These are phyloP conservation scores for Botrytis tulipae DNA, from an alignment of 2,329 filamentous ascomycete genomes.

Conservation along the genomic window DNA sequence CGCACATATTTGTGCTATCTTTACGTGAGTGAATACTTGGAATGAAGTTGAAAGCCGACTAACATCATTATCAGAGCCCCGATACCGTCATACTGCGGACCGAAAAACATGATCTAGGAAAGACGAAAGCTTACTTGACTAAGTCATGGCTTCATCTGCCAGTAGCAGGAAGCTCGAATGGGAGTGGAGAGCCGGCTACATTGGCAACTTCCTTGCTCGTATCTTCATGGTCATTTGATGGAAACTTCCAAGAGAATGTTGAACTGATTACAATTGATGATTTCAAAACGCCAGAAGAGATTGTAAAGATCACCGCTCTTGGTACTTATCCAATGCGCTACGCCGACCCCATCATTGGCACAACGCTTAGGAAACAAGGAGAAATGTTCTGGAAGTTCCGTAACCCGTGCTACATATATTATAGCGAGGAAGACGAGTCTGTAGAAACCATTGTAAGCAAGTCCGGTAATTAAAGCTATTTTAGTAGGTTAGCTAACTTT, in stretches of 20 bases:
- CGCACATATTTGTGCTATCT: slow-evolving; percentile 15
- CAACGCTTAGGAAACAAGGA: slow-evolving; percentile 20
- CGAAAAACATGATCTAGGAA: background rate
- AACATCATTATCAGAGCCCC: slow-evolving; percentile 1
- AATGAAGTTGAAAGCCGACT: background rate
- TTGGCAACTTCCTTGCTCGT: slow-evolving; percentile 4
- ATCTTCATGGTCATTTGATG: slow-evolving; percentile 21
- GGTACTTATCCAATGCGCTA: slow-evolving; percentile 14
- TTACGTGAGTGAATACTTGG: slow-evolving; percentile 1
- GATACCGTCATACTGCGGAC: slow-evolving; percentile 14
- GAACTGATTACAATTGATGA: slow-evolving; percentile 14
- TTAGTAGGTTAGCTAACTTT: background rate
- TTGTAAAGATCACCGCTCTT: slow-evolving; percentile 17
- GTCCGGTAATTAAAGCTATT: background rate
- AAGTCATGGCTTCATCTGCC: slow-evolving; percentile 17
- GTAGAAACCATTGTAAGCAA: slow-evolving; percentile 4
- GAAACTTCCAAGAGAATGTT: slow-evolving; percentile 10
- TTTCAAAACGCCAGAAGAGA: slow-evolving; percentile 11
- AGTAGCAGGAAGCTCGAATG: background rate
- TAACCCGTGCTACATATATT: slow-evolving; percentile 12
- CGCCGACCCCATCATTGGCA: slow-evolving; percentile 13
- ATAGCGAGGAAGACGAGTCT: slow-evolving; percentile 14
- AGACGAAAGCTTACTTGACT: slow-evolving; percentile 12
- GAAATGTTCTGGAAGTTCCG: slow-evolving; percentile 23
- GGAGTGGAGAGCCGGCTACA: background rate